These are phyloP conservation scores for Leccinum subtestaceum DNA, from an alignment of 768 basidiomycete genomes.

Conservation along the genomic window DNA sequence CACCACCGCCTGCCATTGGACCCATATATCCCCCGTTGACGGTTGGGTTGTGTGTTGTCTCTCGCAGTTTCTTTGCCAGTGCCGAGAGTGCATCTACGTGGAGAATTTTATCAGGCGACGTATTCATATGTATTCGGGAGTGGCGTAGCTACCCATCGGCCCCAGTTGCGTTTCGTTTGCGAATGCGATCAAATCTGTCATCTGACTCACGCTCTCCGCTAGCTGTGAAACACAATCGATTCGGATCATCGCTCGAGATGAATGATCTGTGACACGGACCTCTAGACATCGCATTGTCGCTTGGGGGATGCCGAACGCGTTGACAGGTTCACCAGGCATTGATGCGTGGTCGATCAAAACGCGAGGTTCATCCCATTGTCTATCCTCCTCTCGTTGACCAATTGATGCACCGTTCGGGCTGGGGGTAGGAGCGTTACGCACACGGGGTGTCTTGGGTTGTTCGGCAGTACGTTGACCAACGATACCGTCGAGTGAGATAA, in stretches of 20 bases:
- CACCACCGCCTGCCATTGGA: slow-evolving; percentile 16
- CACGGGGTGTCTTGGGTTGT: slow-evolving; percentile 37
- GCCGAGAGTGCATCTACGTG: slow-evolving; percentile 43
- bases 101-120: slow-evolving; percentile 19
- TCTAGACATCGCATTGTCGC: slow-evolving; percentile 88
- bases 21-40: slow-evolving; percentile 22
- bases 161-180: slow-evolving; percentile 54
- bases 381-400: slow-evolving; percentile 47
- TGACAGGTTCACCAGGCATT: slow-evolving; percentile 82
- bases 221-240: slow-evolving; percentile 41
- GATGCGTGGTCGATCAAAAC: slow-evolving; percentile 55
- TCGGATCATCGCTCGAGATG: slow-evolving; percentile 2
- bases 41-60: slow-evolving; percentile 14
- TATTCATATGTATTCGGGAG: slow-evolving; percentile 26
- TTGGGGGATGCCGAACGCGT: slow-evolving; percentile 85
- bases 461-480: slow-evolving; percentile 46
- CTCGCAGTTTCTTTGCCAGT: slow-evolving; percentile 40
- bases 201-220: slow-evolving; percentile 78
- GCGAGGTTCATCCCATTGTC: slow-evolving; percentile 65
- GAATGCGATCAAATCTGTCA: slow-evolving; percentile 74
- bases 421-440: slow-evolving; percentile 34
- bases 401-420: slow-evolving; percentile 29
- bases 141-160: slow-evolving; percentile 57
- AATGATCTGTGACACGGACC: slow-evolving; percentile 37
- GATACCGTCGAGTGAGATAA: slow-evolving; percentile 64